Base-by-base conservation (phyloP, 805 yeast genomes). In the Candida schatavii region DNA sequence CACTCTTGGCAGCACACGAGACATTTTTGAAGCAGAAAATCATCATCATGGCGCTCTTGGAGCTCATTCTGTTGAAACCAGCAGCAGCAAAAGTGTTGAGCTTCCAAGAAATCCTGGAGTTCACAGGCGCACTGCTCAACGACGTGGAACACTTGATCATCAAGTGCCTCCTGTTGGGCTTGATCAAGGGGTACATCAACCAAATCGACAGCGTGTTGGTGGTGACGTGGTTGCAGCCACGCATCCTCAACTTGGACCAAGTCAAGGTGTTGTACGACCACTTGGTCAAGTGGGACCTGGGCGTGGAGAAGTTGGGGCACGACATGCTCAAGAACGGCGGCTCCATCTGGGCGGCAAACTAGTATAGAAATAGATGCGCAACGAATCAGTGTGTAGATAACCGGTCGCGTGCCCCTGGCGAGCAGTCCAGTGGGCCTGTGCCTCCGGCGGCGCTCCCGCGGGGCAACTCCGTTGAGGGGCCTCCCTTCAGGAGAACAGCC, bases 201-300 rank as follows among this genome's bases (percentile, higher is more conserved):
- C 95, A 93, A 68, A 87, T 89, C 33, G 78, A 79, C 38, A 79
- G 83, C 61, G 69, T 83, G 11, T 85, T 93, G 43, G 81, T 84
- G 26, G 81, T 93, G 37, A 81, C 85, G 21, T 93, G 99, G 99
- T 83, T 91, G 47, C 98, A 93, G 72, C 98, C 99, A 45, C 77
- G 98, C 56, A 87, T 89, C 42, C 83, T 93, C 75, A 88, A 88
- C 56, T 73, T 72, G 48, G 78, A 78, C 34, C 99, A 93, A 71
- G 85, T 91, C 44, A 77, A 73, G 43, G 74, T 74, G 34, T 88
- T 93, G 85, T 80, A 81, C 49, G 72, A 74, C 40, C 85, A 86
- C 54, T 75, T 93, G 57, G 72, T 72, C 21, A 74, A 72, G 39
- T 93, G 99, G 99, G 83, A 85, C 52, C 61, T 63, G 41, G 82